Percentiles rank a stretch among this genome's conserved stretches.
Evolutionary conservation across 169 alveolate genomes (phyloP).

Genomic region (Plasmodium malariae): DNA sequence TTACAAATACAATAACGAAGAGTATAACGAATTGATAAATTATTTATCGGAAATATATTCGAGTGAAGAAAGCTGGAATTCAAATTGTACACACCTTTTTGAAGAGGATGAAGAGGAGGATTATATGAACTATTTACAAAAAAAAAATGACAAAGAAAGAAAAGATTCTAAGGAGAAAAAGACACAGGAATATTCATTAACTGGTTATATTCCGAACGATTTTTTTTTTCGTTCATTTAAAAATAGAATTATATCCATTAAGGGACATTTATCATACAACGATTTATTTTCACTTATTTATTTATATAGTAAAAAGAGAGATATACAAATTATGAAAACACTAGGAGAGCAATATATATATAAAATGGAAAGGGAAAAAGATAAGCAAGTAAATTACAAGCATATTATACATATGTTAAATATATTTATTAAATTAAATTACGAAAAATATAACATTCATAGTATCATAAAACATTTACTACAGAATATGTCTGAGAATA

Average conservation of each 20-base stretch:
- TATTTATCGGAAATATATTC: conserved; percentile 4
- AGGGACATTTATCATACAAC: background rate
- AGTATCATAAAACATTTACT: background rate
- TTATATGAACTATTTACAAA: background rate
- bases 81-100: background rate
- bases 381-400: conserved; percentile 19
- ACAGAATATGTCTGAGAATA: conserved; percentile 4
- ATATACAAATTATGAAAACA: background rate
- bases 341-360: conserved; percentile 53
- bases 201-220: conserved; percentile 68
- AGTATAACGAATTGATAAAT: conserved; percentile 42
- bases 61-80: background rate
- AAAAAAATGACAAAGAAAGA: background rate
- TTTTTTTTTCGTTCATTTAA: conserved; percentile 37
- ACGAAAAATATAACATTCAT: conserved; percentile 2
- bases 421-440: conserved; percentile 62
- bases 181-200: conserved; percentile 24
- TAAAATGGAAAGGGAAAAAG: conserved; percentile 26
- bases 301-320: conserved; percentile 22
- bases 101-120: conserved; percentile 22
- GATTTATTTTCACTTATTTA: conserved; percentile 47
- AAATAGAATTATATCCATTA: conserved; percentile 48
- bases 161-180: background rate
- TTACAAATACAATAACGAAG: conserved; percentile 73
- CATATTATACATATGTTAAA: conserved; percentile 57